Base-by-base conservation (phyloP, 768 basidiomycete species). In the Clathrus columnatus region DNA sequence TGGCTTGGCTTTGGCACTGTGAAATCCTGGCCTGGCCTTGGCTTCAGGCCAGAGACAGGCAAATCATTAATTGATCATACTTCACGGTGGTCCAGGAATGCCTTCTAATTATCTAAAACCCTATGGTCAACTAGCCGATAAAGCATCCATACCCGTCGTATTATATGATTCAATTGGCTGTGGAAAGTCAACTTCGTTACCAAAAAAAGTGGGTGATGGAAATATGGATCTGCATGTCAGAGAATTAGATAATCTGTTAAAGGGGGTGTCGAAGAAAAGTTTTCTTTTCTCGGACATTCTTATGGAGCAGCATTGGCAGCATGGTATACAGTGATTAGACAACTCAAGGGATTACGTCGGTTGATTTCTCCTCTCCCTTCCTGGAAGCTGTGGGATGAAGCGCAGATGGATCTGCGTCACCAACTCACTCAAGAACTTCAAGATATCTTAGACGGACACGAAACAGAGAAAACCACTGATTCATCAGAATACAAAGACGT, bases 81-180 rank as follows among this genome's bases (percentile, higher is more conserved):
- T 60, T 8, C 59, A 60, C 44, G 59, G 59, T 41, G 59, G 59
- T 11, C 59, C 59, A n/a, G 59, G 59, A 4, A 28, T 41, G 21
- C 21, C 50, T 10, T 44, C 48, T 30, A n/a, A 52, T 46, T 57
- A 57, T 50, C 28, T 60, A 29, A 21, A 17, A 5, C 50, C 56
- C 7, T 16, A 57, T 1, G 27, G 50, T 21, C 29, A 8, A 30
- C 56, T 57, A 30, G 50, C 32, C 7, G 5, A 7, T 6, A 36
- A 11, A 44, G 32, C 27, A 20, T 51, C 50, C n/a, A n/a, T n/a
- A n/a, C n/a, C n/a, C n/a, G n/a, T n/a, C n/a, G n/a, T n/a, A n/a
- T n/a, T n/a, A n/a, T 51, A 51, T 23, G 78, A 79, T 62, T 81
- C 82, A 61, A 57, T 82, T 45, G 81, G 80, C 10, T 70, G 61